Percentiles rank a stretch among this genome's conserved stretches.
phyloP scores from a whole-genome alignment of 2,329 filamentous ascomycete species.

The Epicoccum sorghinum region DNA sequence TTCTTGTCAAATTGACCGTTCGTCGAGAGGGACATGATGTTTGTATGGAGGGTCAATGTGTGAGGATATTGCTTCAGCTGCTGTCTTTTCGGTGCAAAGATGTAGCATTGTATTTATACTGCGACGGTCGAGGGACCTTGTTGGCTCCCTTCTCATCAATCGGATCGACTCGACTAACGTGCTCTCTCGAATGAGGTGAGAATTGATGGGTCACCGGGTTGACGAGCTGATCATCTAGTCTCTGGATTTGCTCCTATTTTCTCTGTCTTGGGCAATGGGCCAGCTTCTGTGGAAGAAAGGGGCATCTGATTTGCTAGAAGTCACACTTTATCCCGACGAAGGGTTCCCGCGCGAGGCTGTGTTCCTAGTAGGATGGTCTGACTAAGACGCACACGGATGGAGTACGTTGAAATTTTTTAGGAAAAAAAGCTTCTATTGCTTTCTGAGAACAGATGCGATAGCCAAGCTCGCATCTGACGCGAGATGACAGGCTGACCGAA shows the following conservation, averaged over 20 bases:
- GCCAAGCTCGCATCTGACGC: background rate
- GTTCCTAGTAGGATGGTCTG: background rate
- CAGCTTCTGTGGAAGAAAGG: background rate
- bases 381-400: background rate
- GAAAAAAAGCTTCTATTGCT: background rate
- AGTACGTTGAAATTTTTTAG: background rate
- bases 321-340: background rate
- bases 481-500: background rate
- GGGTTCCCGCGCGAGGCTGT: background rate
- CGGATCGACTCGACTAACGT: no score
- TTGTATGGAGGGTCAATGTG: no score
- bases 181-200: background rate
- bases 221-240: background rate
- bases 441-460: background rate
- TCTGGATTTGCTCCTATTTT: background rate
- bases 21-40: background rate
- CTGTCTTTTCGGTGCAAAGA: background rate
- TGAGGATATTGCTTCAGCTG: background rate
- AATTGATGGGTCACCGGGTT: background rate
- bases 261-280: no score
- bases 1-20: background rate
- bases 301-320: background rate
- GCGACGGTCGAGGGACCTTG: no score
- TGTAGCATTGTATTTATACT: background rate
- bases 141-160: background rate